A percentile compares a stretch with the other conserved stretches of the same genome.
phyloP scores from a whole-genome alignment of 2,329 filamentous ascomycete species.

The Alternaria tenuissima region DNA sequence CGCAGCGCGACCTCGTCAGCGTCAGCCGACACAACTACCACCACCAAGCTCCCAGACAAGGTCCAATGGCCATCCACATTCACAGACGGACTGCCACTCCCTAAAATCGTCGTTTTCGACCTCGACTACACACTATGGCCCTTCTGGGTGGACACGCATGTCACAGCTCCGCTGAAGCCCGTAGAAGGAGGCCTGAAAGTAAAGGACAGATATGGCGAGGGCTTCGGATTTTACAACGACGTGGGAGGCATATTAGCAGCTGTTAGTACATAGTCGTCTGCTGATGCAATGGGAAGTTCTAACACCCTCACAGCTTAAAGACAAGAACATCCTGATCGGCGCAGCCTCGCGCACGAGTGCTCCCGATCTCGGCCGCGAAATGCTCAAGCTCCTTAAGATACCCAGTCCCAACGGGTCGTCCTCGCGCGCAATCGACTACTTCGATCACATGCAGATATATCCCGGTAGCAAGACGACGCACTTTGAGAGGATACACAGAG shows the following conservation, averaged over 20 bases:
- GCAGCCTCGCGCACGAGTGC: constrained; percentile 83
- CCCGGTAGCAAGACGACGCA: constrained; percentile 86
- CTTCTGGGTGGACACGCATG: constrained; percentile 97
- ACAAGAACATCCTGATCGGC: constrained; percentile 66
- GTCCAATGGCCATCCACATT: constrained; percentile 62
- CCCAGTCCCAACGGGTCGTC: constrained; percentile 60
- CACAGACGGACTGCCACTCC: constrained; percentile 74
- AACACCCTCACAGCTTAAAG: constrained; percentile 44
- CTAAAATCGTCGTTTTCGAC: constrained; percentile 88
- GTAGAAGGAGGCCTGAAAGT: constrained; percentile 56
- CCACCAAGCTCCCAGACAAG: constrained; percentile 47
- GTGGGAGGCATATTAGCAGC: constrained; percentile 53
- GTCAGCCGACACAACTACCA: constrained; percentile 39
- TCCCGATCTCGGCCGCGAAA: constrained; percentile 79
- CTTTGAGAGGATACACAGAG: constrained; percentile 75
- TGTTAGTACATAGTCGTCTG: constrained; percentile 25
- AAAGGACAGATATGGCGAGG: constrained; percentile 60
- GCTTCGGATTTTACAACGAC: constrained; percentile 58
- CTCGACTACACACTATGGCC: constrained; percentile 99
- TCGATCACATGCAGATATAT: constrained; percentile 68
- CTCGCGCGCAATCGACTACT: constrained; percentile 58
- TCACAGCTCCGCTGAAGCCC: constrained; percentile 73
- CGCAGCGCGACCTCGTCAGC: constrained; percentile 27
- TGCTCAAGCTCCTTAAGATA: constrained; percentile 77
- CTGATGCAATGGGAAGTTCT: not conserved